Evolutionary conservation across 169 alveolate genomes (phyloP), one percentile per base, ranked within the genome.

Genomic region (Plasmodium gonderi): DNA sequence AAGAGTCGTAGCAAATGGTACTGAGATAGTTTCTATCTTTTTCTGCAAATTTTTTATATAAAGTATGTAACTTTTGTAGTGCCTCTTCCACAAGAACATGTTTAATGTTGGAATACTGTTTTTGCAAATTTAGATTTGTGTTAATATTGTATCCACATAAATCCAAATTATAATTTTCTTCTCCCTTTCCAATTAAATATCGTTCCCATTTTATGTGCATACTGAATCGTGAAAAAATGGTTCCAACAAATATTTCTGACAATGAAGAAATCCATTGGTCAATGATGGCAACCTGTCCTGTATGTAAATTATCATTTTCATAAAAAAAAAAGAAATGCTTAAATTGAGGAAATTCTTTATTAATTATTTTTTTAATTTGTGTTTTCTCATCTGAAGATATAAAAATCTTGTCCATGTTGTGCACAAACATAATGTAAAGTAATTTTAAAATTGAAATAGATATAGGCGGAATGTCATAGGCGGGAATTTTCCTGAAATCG

Each of bases 151-250:
- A 87, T 26, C 81, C 87, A 76, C 93, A 87, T 8, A 87, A 44
- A 76, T 87, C 93, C 72, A 87, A 36, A 44, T 74, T 87, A 2
- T 51, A 23, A n/a, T 76, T 9, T 17, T 40, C 38, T 7, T 79
- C 31, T 29, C 75, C 72, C 31, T 75, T 75, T 26, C 45, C 49
- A 17, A 77, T 87, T 64, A 87, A 76, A 87, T 64, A 64, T 87
- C 93, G 23, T 45, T 87, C 93, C 93, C 93, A 87, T 26, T 75
- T 87, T 51, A 87, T 87, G 38, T 87, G 90, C 72, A 87, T 54
- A 65, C 75, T 87, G 31, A 54, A 87, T 75, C 93, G 38, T 20
- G 93, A 87, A 76, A 87, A 87, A 26, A 87, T 64, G 20, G 51
- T 87, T 5, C 93, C 93, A 4, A 77, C 79, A 64, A 87, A 87